phyloP scores from a whole-genome alignment of 2,329 filamentous ascomycete genomes.

The Colletotrichum brevisporum region DNA sequence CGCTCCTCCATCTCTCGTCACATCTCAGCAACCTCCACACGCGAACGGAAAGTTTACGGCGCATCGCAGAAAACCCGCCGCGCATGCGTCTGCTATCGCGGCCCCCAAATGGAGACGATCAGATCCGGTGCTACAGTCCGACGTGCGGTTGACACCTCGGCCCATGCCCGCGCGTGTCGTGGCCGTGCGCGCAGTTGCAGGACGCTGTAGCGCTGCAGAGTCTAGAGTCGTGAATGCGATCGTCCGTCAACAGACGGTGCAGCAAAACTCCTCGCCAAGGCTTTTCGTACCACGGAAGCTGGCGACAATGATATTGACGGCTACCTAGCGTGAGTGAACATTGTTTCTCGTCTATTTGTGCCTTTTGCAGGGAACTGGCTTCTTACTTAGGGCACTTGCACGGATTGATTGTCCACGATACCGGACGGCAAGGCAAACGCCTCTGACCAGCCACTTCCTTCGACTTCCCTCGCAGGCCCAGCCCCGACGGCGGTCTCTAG shows the following conservation, averaged over 20 bases:
- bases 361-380: slow-evolving; percentile 30
- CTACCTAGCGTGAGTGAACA: neutral
- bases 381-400: slow-evolving; percentile 15
- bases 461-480: neutral
- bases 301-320: neutral
- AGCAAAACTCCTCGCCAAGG: too few relatives aligned
- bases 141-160: slow-evolving; percentile 18
- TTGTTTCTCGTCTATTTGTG: slow-evolving; percentile 17
- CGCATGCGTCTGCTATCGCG: slow-evolving; percentile 31
- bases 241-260: slow-evolving; percentile 2
- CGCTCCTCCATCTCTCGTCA: slow-evolving; percentile 24
- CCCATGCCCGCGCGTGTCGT: slow-evolving; percentile 22
- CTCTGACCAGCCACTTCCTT: slow-evolving; percentile 31
- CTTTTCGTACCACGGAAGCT: too few relatives aligned
- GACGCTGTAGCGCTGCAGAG: slow-evolving; percentile 34
- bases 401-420: neutral
- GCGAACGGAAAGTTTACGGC: slow-evolving; percentile 35
- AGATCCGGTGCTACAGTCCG: slow-evolving; percentile 35
- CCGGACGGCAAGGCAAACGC: slow-evolving; percentile 17
- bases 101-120: slow-evolving; percentile 30
- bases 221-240: slow-evolving; percentile 7
- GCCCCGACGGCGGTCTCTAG: slow-evolving; percentile 22
- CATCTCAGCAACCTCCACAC: slow-evolving; percentile 35
- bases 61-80: slow-evolving; percentile 34
- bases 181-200: slow-evolving; percentile 6